These are phyloP conservation scores for Rhexocercosporidium sp. DNA, from an alignment of 2,329 filamentous ascomycete species.

Conservation along the genomic window DNA sequence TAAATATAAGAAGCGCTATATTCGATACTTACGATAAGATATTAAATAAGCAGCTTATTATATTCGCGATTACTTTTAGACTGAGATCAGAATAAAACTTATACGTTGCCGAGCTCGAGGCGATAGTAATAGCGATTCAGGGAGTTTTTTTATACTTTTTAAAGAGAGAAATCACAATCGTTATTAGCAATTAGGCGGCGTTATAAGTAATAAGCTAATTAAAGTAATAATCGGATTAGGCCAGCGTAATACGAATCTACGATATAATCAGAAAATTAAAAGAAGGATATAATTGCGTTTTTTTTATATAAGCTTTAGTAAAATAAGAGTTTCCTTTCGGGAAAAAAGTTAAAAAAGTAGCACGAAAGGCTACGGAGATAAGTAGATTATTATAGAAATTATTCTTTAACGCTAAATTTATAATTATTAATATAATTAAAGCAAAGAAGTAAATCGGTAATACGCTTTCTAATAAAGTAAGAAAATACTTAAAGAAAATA, in stretches of 20 bases:
- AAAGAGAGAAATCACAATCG: neutral
- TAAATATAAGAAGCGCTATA: neutral
- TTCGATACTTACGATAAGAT: neutral
- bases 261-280: neutral
- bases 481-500: too few species aligned
- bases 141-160: neutral
- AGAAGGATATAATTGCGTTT: neutral
- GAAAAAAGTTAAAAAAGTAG: neutral
- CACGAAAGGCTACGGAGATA: neutral
- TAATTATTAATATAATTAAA: conserved; percentile 36
- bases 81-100: neutral
- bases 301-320: too few species aligned
- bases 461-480: conserved; percentile 32
- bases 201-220: neutral
- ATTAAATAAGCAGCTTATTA: neutral
- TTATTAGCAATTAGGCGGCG: neutral
- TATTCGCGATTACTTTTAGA: neutral
- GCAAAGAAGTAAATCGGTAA: conserved; percentile 27
- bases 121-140: neutral
- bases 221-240: neutral
- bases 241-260: neutral
- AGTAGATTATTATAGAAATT: neutral
- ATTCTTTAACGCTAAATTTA: conserved; percentile 23
- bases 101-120: too few species aligned
- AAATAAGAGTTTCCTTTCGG: too few species aligned